phyloP scores from a whole-genome alignment of 1,139 yeast genomes.

The Kodamaea anthophila region DNA sequence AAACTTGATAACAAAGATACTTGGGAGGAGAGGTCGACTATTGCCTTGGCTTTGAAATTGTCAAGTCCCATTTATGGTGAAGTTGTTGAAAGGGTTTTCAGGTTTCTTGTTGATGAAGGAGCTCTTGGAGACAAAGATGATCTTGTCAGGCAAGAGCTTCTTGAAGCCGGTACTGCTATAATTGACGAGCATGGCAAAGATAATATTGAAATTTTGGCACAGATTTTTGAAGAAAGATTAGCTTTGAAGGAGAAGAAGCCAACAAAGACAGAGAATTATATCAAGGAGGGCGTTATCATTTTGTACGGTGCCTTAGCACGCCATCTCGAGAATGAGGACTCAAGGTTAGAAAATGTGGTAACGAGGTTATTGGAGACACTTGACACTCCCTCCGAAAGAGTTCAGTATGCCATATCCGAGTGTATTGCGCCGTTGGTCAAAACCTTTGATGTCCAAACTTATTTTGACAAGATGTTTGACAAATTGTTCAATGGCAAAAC shows the following conservation, averaged over 20 bases:
- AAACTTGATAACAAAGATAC: conserved; percentile 58
- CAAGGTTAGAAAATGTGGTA: conserved; percentile 58
- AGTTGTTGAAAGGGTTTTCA: conserved; percentile 46
- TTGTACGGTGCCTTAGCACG: conserved; percentile 85
- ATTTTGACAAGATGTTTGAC: conserved; percentile 53
- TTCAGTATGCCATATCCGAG: conserved; percentile 79
- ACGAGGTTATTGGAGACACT: conserved; percentile 68
- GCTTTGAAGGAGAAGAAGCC: conserved; percentile 31
- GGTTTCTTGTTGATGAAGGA: conserved; percentile 52
- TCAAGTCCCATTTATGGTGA: conserved; percentile 45
- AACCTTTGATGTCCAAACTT: conserved; percentile 47
- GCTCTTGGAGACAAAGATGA: conserved; percentile 72
- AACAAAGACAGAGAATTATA: conserved; percentile 50
- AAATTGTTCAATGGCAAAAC: conserved; percentile 49
- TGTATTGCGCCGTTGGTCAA: conserved; percentile 80
- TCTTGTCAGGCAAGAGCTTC: conserved; percentile 73
- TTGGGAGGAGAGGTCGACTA: conserved; percentile 83
- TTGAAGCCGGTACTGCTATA: conserved; percentile 80
- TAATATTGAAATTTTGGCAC: conserved; percentile 64
- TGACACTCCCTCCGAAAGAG: conserved; percentile 83
- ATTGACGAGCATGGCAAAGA: conserved; percentile 59
- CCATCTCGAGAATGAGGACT: conserved; percentile 61
- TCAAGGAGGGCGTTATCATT: conserved; percentile 77
- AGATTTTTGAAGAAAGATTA: conserved; percentile 65
- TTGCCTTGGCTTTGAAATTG: conserved; percentile 61